Conservation (phyloP, 2,329 filamentous ascomycete genomes). For the Botrytis paeoniae region DNA sequence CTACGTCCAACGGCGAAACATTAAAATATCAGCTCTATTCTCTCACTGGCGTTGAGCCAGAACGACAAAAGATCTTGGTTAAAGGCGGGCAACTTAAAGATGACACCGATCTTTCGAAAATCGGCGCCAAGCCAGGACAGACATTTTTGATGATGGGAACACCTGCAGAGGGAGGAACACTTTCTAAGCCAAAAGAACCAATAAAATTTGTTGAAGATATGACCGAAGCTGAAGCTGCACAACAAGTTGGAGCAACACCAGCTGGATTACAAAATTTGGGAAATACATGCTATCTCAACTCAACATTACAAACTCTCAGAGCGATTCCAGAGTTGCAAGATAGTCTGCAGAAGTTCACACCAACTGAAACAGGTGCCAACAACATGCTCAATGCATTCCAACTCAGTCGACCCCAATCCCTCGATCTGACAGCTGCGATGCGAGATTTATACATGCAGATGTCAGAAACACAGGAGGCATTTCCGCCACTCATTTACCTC, state of each 20-base stretch:
- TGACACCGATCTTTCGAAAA: constrained; percentile 79
- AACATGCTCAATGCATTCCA: constrained; percentile 44
- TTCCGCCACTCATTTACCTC: constrained; percentile 79
- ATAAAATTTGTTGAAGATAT: constrained; percentile 95
- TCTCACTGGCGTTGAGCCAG: constrained; percentile 91
- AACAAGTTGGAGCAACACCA: constrained; percentile 78
- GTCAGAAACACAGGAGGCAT: constrained; percentile 83
- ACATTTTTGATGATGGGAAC: constrained; percentile 97
- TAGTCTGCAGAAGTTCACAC: constrained; percentile 63
- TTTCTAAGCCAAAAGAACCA: constrained; percentile 72
- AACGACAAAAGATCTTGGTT: constrained; percentile 92
- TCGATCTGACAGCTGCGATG: constrained; percentile 72
- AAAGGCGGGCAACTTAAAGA: constrained; percentile 95
- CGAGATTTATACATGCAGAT: constrained; percentile 85
- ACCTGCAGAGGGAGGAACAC: constrained; percentile 58
- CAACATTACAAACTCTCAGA: constrained; percentile 86
- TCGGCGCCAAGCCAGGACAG: constrained; percentile 83
- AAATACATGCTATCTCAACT: constrained; percentile 98
- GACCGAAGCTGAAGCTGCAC: constrained; percentile 88
- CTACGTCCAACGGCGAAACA: constrained; percentile 78
- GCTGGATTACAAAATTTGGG: constrained; percentile 88
- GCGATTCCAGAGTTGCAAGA: constrained; percentile 88
- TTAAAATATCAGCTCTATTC: constrained; percentile 97
- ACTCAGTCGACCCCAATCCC: constrained; percentile 41
- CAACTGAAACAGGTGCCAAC: constrained; percentile 34